Evolutionary conservation across 805 yeast genomes (phyloP).

Genomic region (Candida coleopterorum): DNA sequence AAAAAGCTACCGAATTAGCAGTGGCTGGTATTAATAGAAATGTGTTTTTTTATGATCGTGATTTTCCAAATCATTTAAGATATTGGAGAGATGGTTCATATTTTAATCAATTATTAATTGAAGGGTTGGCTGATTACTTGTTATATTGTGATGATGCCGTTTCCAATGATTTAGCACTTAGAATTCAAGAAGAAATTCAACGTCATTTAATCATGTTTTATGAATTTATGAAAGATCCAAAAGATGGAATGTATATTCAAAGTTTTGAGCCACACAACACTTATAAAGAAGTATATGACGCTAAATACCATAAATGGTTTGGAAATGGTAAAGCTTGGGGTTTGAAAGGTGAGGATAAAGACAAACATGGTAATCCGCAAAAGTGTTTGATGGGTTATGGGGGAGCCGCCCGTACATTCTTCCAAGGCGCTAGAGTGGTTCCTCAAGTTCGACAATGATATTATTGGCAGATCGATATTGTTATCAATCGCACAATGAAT

Average conservation of each 20-base stretch:
- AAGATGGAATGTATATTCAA: constrained; percentile 57
- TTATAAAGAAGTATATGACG: constrained; percentile 44
- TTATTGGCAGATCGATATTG: too few relatives aligned
- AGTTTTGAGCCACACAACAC: constrained; percentile 55
- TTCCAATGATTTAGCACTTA: constrained; percentile 31
- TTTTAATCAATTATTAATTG: constrained; percentile 60
- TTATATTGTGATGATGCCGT: constrained; percentile 42
- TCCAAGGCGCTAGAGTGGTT: constrained; percentile 59
- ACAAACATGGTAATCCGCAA: constrained; percentile 35
- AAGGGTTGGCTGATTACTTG: constrained; percentile 64
- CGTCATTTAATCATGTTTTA: constrained; percentile 56
- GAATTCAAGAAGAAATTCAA: constrained; percentile 39
- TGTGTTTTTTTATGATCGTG: constrained; percentile 59
- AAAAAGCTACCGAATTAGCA: constrained; percentile 45
- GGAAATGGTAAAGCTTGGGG: constrained; percentile 51
- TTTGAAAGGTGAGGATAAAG: constrained; percentile 50
- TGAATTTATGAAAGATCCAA: constrained; percentile 52
- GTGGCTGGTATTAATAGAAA: constrained; percentile 55
- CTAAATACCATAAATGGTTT: constrained; percentile 46
- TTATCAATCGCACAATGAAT: too few relatives aligned
- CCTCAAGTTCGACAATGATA: constrained; percentile 16
- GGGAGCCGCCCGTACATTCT: constrained; percentile 64
- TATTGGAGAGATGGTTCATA: constrained; percentile 63
- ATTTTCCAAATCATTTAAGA: constrained; percentile 48
- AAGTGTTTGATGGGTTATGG: constrained; percentile 60